Conservation (phyloP, 1,284 basidiomycete species). For the Moesziomyces sp. region DNA sequence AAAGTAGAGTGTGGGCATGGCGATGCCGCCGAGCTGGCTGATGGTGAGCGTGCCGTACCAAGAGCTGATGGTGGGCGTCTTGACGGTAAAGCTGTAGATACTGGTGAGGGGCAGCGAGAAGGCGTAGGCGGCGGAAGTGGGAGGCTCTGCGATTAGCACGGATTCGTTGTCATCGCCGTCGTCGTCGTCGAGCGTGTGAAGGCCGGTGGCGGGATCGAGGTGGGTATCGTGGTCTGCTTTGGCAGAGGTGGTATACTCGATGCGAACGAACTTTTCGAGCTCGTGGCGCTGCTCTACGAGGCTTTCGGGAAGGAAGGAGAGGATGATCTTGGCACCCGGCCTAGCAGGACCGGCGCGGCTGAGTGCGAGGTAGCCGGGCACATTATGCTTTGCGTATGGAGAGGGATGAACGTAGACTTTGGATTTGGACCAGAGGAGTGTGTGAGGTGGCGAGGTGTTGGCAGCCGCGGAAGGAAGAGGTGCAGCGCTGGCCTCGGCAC, state of each 20-base stretch:
- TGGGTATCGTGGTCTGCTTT: slow-evolving; percentile 25
- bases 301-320: slow-evolving; percentile 74
- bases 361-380: slow-evolving; percentile 78
- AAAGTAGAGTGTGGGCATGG: slow-evolving; percentile 89
- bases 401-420: slow-evolving; percentile 77
- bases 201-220: slow-evolving; percentile 72
- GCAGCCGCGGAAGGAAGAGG: too few relatives aligned
- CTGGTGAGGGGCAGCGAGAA: slow-evolving; percentile 90
- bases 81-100: slow-evolving; percentile 88
- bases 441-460: slow-evolving; percentile 11
- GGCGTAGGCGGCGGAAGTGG: slow-evolving; percentile 76
- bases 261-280: slow-evolving; percentile 84
- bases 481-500: too few relatives aligned
- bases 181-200: slow-evolving; percentile 30
- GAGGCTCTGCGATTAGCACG: slow-evolving; percentile 46
- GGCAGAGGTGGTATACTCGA: slow-evolving; percentile 76
- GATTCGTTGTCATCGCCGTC: slow-evolving; percentile 29
- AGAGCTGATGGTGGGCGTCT: slow-evolving; percentile 72
- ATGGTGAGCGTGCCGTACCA: slow-evolving; percentile 80
- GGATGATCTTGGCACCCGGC: slow-evolving; percentile 38
- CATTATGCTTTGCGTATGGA: slow-evolving; percentile 88
- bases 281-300: slow-evolving; percentile 71
- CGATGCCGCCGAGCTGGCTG: slow-evolving; percentile 88
- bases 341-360: slow-evolving; percentile 19
- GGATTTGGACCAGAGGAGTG: slow-evolving; percentile 50